These are phyloP conservation scores for Oidium heveae DNA, from an alignment of 2,329 filamentous ascomycete genomes.

Conservation along the genomic window DNA sequence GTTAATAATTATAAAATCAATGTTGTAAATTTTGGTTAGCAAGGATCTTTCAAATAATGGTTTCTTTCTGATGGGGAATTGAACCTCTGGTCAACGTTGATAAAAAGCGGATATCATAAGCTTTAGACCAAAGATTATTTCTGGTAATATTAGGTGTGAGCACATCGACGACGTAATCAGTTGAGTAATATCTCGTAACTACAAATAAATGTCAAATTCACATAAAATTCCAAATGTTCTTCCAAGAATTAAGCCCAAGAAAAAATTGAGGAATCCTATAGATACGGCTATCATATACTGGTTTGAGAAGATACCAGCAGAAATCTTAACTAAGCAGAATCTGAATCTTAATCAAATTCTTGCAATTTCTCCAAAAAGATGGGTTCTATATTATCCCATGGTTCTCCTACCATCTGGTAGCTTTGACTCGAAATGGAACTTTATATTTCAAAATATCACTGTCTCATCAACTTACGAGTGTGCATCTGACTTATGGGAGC, in stretches of 20 bases:
- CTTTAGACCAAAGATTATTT: conserved; percentile 13
- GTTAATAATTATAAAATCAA: no score
- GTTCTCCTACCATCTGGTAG: conserved; percentile 32
- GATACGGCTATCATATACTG: conserved; percentile 16
- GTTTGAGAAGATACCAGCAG: conserved; percentile 12
- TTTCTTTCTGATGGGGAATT: no score
- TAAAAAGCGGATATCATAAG: conserved; percentile 18
- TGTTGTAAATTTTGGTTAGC: no score
- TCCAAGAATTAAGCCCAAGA: neutral
- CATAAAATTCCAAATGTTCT: no score
- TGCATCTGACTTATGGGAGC: conserved; percentile 20
- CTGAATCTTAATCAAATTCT: conserved; percentile 4
- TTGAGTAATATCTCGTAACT: no score
- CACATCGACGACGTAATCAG: no score
- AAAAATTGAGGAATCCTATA: conserved; percentile 13
- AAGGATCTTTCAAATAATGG: no score
- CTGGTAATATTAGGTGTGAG: no score
- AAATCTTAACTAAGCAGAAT: conserved; percentile 4
- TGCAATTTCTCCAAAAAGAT: conserved; percentile 23
- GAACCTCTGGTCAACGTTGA: no score
- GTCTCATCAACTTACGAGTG: neutral
- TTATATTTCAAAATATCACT: neutral
- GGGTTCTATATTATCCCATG: conserved; percentile 35
- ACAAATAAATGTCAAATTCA: no score
- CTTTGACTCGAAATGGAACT: conserved; percentile 20